Base-by-base conservation (phyloP, 495 filamentous ascomycete genomes). In the Terfezia claveryi region DNA sequence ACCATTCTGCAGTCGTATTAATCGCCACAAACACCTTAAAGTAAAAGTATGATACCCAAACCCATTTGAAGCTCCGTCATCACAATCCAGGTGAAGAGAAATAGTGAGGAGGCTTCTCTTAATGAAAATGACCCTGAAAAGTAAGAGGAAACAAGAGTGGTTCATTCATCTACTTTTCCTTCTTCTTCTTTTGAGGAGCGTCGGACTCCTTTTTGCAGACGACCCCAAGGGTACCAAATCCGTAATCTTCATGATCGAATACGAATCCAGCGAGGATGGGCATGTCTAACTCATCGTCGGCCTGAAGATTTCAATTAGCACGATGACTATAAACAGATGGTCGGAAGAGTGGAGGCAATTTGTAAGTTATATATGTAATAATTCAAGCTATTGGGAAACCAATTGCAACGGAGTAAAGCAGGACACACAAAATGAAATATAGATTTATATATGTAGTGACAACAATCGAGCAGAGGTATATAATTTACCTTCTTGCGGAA, bases 181-280 rank as follows among this genome's bases (percentile, higher is more conserved):
- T 51, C 44, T 53, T 60, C 55, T 23, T 62, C 50, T 23, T 37
- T 38, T 44, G 53, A 55, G 8, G 55, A 20, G 41, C 41, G 8
- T 46, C 41, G 41, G 41, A 46, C 17, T 46, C 41, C 41, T 46
- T 46, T 8, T 46, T 46, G 12, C 12, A 20, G 2, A 46, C 4
- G 41, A 46, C 41, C 8, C 12, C 12, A 20, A 46, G 41, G 4
- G 41, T 20, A 46, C 41, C 41, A 20, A 14, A 46, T 36, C 78
- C 81, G 66, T 74, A 85, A 69, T 89, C 84, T 60, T 91, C 83
- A 67, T 85, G 82, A 69, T 89, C 82, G 86, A 87, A 94, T 73
- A 93, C 87, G 74, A 94, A 94, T 56, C 87, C 87, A 58, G 80
- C 80, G 58, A 94, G 78, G 74, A 85, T 80, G 59, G 87, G 84